phyloP scores from a whole-genome alignment of 257 asterid species.

The Jaltomata sinuosa region DNA sequence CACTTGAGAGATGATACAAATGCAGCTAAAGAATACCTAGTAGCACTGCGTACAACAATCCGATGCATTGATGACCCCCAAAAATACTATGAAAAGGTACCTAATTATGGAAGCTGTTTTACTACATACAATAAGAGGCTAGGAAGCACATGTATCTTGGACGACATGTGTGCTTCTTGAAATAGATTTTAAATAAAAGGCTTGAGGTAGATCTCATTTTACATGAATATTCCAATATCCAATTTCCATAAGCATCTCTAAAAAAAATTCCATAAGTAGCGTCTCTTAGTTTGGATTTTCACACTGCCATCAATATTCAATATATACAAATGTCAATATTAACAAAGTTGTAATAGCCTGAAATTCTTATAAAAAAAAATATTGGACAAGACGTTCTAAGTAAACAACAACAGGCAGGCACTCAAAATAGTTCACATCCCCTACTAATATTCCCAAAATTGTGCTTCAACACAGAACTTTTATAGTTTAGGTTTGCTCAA shows the following conservation, averaged over 20 bases:
- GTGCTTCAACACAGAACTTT: too few relatives aligned
- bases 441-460: too few relatives aligned
- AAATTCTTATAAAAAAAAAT: neutral
- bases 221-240: neutral
- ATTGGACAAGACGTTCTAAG: neutral
- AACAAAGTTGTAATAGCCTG: neutral
- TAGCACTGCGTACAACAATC: slow-evolving; percentile 39
- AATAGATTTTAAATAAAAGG: too few relatives aligned
- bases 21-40: slow-evolving; percentile 20
- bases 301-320: too few relatives aligned
- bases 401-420: neutral
- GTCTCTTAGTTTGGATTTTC: too few relatives aligned
- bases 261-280: too few relatives aligned
- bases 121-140: too few relatives aligned
- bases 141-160: too few relatives aligned
- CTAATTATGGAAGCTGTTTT: neutral
- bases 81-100: slow-evolving; percentile 73
- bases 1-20: slow-evolving; percentile 33
- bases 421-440: too few relatives aligned
- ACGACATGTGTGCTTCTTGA: too few relatives aligned
- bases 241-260: too few relatives aligned
- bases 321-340: neutral
- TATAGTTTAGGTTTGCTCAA: too few relatives aligned
- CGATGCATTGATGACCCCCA: slow-evolving; percentile 47
- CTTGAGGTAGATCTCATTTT: neutral